These are phyloP conservation scores for Rhizopogon vulgaris DNA, from an alignment of 768 basidiomycete genomes.

Conservation along the genomic window DNA sequence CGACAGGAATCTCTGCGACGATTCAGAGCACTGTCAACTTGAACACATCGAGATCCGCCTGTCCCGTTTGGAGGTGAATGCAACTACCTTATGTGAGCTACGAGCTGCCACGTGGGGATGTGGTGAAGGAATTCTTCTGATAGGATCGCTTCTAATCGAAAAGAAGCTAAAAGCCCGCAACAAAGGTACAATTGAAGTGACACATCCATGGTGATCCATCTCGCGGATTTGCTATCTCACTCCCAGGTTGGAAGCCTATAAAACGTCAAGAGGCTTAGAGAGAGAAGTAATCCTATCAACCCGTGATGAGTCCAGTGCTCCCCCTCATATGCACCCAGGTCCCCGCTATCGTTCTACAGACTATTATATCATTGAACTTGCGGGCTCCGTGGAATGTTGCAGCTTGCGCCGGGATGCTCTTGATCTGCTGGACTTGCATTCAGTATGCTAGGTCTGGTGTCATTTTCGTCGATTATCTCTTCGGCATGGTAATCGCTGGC, in stretches of 20 bases:
- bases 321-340: not conserved
- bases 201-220: not conserved
- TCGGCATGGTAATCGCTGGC: constrained; percentile 7
- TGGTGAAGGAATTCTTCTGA: not conserved
- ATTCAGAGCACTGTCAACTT: not conserved
- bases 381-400: not conserved
- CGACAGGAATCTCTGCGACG: not conserved
- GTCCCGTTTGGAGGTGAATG: not conserved
- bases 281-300: not conserved
- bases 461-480: not conserved
- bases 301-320: not conserved
- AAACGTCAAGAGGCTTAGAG: not conserved
- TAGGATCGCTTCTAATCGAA: not conserved
- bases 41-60: not conserved
- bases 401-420: not conserved
- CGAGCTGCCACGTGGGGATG: not conserved
- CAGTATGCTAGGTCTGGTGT: not conserved
- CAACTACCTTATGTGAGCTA: not conserved
- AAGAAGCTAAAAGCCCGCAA: not conserved
- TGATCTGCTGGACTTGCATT: not conserved
- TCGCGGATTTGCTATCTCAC: not conserved
- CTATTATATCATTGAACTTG: not conserved
- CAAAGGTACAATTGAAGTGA: not conserved
- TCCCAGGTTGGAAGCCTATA: not conserved
- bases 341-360: not conserved